Evolutionary conservation across 139 green algal species (phyloP).

Genomic region (Chlorella vulgaris): DNA sequence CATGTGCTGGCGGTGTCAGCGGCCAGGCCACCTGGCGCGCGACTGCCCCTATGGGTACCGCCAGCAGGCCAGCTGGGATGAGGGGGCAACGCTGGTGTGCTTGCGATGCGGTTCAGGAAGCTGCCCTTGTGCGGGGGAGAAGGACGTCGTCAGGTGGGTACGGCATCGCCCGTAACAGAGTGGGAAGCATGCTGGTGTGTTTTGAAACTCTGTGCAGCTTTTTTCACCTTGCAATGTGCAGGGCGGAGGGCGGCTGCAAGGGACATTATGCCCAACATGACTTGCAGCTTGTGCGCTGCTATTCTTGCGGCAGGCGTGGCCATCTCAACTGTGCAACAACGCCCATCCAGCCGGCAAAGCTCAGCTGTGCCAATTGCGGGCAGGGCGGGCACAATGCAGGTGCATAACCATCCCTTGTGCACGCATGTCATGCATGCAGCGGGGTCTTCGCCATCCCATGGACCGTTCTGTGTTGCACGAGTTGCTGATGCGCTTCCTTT

Average conservation of each 20-base stretch:
- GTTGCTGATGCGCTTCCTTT: neutral
- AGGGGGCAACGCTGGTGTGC: conserved; percentile 41
- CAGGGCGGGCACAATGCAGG: conserved; percentile 57
- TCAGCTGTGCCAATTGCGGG: conserved; percentile 69
- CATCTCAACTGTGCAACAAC: conserved; percentile 66
- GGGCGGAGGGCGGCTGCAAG: conserved; percentile 56
- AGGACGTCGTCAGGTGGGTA: conserved; percentile 68
- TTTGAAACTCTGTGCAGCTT: too few relatives aligned
- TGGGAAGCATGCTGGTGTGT: too few relatives aligned
- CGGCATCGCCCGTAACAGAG: neutral
- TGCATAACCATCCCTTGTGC: neutral
- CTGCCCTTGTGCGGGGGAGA: conserved; percentile 58
- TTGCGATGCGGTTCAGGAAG: conserved; percentile 61
- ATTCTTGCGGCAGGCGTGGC: conserved; percentile 64
- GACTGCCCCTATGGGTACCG: conserved; percentile 52
- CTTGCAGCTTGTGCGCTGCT: conserved; percentile 65
- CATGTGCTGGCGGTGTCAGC: conserved; percentile 65
- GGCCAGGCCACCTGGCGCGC: conserved; percentile 55
- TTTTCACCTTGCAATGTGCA: too few relatives aligned
- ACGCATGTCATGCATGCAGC: neutral
- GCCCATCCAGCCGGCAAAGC: conserved; percentile 33
- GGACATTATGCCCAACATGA: conserved; percentile 57
- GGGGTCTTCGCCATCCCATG: too few relatives aligned
- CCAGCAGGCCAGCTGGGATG: conserved; percentile 8
- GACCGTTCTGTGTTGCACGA: neutral